Evolutionary conservation across 306 rosid genomes (phyloP), one percentile per base, ranked within the genome.

Genomic region (Spatholobus suberectus): DNA sequence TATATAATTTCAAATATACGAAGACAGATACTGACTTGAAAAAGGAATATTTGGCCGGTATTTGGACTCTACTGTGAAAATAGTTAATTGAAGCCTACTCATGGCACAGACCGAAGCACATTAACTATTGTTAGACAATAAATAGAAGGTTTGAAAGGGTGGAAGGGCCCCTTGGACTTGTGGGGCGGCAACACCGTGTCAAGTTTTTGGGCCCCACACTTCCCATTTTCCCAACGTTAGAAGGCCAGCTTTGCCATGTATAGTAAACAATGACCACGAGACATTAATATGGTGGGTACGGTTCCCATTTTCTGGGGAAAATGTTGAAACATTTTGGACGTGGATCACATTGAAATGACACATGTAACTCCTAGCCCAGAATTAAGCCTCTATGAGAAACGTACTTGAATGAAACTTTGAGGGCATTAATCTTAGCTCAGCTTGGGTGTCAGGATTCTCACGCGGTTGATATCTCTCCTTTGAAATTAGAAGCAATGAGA

Each of bases 171-270:
- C 70, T 12, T 10, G 54, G 23, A 46, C 1, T 43, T 35, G 44
- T 78, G 72, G 81, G 81, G 11, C 49, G 81, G 81, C 49, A 44
- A 40, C 35, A 54, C 8, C 68, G 77, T 65, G 76, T 73, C 37
- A 79, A 2, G 23, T 6, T 74, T n/a, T 57, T 44, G 87, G 37
- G 62, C 51, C 80, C 66, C 38, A 14, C 75, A 8, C 46, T 2
- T 5, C 58, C 15, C 29, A 17, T n/a, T 38, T 66, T 37, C 38
- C n/a, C n/a, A 29, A 29, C 32, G 3, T 3, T 29, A 29, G 3
- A 29, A 29, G 26, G 26, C 27, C 0, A 0, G 3, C 18, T 15
- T 82, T 12, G 44, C 83, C 7, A 51, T 40, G 54, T 20, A 38
- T 52, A 51, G 55, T 10, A 62, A 71, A 10, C 8, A 58, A 10